Conservation (phyloP, 2,329 filamentous ascomycete genomes). For the Colletotrichum camelliae region DNA sequence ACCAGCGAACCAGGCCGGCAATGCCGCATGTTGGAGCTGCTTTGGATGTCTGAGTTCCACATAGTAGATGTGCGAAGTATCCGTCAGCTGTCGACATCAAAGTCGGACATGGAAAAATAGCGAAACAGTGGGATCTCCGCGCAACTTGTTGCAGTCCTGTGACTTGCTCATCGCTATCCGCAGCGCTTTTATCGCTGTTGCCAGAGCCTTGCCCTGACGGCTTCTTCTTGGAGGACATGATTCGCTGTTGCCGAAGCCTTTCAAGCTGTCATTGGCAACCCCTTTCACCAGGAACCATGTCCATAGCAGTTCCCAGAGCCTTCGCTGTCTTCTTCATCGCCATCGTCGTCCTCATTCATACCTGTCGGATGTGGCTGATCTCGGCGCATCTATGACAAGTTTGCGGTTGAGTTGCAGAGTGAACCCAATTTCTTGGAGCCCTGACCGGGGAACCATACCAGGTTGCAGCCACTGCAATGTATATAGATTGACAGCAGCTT, state of each 20-base stretch:
- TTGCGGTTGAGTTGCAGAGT: neutral
- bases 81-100: neutral
- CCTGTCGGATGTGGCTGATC: fast-evolving
- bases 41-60: no score
- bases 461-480: neutral
- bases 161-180: neutral
- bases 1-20: neutral
- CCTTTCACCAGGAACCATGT: neutral
- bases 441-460: neutral
- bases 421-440: fast-evolving
- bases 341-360: fast-evolving
- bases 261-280: neutral
- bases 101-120: neutral
- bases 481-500: neutral
- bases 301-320: fast-evolving
- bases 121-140: fast-evolving
- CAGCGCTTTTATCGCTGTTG: neutral
- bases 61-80: neutral
- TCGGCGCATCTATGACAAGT: fast-evolving
- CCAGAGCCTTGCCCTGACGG: no score
- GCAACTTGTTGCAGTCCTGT: neutral
- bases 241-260: neutral
- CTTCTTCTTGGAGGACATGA: no score
- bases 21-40: neutral
- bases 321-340: neutral